Conservation (phyloP, 1,284 basidiomycete species). For the Termitomyces sp. region DNA sequence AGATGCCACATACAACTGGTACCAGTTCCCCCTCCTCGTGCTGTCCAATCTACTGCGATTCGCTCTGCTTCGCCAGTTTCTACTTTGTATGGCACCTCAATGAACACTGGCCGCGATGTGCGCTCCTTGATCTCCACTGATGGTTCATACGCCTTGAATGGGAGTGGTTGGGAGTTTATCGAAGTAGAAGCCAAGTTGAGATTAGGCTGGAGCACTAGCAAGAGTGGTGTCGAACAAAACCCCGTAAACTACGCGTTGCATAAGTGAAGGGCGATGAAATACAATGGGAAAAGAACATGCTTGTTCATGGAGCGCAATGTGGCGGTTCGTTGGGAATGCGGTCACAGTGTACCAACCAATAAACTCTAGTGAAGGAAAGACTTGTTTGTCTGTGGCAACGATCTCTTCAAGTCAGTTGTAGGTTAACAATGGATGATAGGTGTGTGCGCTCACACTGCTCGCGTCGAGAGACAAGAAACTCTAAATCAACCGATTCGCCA, state of each 20-base stretch:
- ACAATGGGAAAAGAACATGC: constrained; percentile 34
- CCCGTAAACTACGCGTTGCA: constrained; percentile 50
- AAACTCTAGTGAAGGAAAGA: constrained; percentile 94
- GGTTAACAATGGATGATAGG: neutral
- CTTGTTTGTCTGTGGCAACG: constrained; percentile 80
- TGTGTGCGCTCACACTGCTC: constrained; percentile 76
- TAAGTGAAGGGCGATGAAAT: neutral
- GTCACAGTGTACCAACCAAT: constrained; percentile 97
- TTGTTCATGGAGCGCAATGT: constrained; percentile 84
- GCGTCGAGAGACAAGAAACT: constrained; percentile 75
- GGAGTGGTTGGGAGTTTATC: constrained; percentile 68
- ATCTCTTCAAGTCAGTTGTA: neutral
- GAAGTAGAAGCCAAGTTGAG: constrained; percentile 38
- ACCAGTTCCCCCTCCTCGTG: constrained; percentile 82
- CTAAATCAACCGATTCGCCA: constrained; percentile 64
- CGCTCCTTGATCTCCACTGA: constrained; percentile 78
- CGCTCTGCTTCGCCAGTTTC: constrained; percentile 98
- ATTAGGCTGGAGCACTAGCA: constrained; percentile 65
- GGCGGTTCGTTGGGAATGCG: constrained; percentile 59
- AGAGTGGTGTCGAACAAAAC: constrained; percentile 72
- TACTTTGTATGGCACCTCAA: constrained; percentile 80
- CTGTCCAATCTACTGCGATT: constrained; percentile 95
- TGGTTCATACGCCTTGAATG: constrained; percentile 87
- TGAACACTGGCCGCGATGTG: constrained; percentile 73
- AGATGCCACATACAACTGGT: constrained; percentile 57